Conservation (phyloP, 495 filamentous ascomycete genomes). For the Penicillium malachiteum region DNA sequence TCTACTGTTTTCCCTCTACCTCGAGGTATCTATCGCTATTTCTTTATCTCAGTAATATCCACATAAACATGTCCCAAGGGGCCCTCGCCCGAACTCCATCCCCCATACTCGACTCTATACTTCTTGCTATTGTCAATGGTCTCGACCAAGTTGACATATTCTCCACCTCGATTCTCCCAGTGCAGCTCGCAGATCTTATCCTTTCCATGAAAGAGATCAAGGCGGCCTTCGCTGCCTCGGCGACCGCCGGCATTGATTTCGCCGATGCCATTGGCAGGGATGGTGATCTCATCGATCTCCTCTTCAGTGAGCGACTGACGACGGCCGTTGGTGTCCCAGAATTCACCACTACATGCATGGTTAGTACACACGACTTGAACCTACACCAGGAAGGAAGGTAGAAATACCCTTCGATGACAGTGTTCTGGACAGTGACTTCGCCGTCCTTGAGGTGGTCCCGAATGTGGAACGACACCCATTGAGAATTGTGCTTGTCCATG, state of each 20-base stretch:
- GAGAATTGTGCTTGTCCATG: slow-evolving; percentile 28
- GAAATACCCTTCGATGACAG: slow-evolving; percentile 34
- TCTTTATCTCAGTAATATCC: slow-evolving; percentile 19
- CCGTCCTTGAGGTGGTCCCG: slow-evolving; percentile 35
- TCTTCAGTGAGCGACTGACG: slow-evolving; percentile 35
- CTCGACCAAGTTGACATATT: slow-evolving; percentile 31
- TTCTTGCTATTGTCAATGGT: slow-evolving; percentile 28
- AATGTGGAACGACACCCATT: slow-evolving; percentile 42
- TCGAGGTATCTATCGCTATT: background rate
- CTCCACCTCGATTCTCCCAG: slow-evolving; percentile 38
- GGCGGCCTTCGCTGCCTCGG: slow-evolving; percentile 38
- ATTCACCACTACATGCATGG: slow-evolving; percentile 27
- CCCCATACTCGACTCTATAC: slow-evolving; percentile 35
- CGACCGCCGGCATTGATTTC: slow-evolving; percentile 36
- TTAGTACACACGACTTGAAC: slow-evolving; percentile 9
- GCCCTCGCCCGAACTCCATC: slow-evolving; percentile 37
- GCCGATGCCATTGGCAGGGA: slow-evolving; percentile 33
- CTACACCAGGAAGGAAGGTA: background rate
- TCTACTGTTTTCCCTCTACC: background rate
- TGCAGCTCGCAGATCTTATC: slow-evolving; percentile 42
- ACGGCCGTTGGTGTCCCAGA: slow-evolving; percentile 28
- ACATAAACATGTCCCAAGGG: slow-evolving; percentile 41
- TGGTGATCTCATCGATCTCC: slow-evolving; percentile 35
- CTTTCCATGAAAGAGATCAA: slow-evolving; percentile 38
- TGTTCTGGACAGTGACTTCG: slow-evolving; percentile 31